Conservation (phyloP, 495 filamentous ascomycete species). For the Tuber melanosporum region DNA sequence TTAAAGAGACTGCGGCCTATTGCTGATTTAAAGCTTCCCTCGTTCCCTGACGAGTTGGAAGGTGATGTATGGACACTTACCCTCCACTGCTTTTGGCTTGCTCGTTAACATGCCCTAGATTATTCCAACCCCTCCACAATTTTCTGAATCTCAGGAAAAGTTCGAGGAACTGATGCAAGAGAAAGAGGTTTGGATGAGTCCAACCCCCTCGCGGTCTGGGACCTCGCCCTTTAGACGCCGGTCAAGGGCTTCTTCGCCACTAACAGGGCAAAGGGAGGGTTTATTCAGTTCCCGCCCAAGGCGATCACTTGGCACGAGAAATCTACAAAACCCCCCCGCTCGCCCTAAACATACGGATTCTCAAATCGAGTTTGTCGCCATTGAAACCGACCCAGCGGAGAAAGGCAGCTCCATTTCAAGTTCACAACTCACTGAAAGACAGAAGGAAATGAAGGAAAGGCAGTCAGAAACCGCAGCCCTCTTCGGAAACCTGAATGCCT, state of each 20-base stretch:
- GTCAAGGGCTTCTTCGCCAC: slow-evolving; percentile 10
- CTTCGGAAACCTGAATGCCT: slow-evolving; percentile 55
- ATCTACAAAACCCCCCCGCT: slow-evolving; percentile 35
- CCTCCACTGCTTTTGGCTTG: neutral
- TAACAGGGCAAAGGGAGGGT: neutral
- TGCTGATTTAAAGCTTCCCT: slow-evolving; percentile 48
- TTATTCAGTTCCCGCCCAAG: neutral
- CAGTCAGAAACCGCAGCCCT: slow-evolving; percentile 58
- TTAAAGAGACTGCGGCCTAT: slow-evolving; percentile 48
- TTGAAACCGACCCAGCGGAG: slow-evolving; percentile 47
- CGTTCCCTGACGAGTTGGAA: slow-evolving; percentile 45
- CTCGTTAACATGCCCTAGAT: slow-evolving; percentile 28
- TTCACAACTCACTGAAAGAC: slow-evolving; percentile 57
- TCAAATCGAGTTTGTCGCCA: slow-evolving; percentile 65
- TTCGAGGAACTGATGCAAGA: slow-evolving; percentile 16
- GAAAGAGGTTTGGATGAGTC: slow-evolving; percentile 25
- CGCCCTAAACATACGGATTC: slow-evolving; percentile 67
- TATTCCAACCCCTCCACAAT: slow-evolving; percentile 42
- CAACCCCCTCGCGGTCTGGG: slow-evolving; percentile 28
- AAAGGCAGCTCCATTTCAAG: slow-evolving; percentile 54
- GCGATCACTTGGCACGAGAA: neutral
- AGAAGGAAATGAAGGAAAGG: slow-evolving; percentile 62
- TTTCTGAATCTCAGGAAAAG: slow-evolving; percentile 53
- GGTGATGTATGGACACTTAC: slow-evolving; percentile 40
- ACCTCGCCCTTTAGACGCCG: slow-evolving; percentile 20